These are phyloP conservation scores for Coffea canephora DNA, from an alignment of 257 asterid genomes.

Conservation along the genomic window DNA sequence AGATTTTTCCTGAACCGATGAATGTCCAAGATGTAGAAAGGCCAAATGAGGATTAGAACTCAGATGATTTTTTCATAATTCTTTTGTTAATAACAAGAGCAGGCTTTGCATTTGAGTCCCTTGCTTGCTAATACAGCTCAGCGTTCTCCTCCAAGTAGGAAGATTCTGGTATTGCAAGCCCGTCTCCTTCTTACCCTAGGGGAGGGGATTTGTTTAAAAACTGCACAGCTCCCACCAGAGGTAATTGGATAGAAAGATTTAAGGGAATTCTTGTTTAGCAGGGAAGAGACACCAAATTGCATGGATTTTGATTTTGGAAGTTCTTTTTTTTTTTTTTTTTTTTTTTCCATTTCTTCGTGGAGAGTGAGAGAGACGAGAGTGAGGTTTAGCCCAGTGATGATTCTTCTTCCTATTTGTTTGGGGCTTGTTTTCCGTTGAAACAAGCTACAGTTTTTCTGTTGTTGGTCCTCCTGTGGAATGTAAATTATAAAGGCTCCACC, in stretches of 20 bases:
- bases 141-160: conserved; percentile 27
- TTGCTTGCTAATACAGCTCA: conserved; percentile 26
- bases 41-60: conserved; percentile 31
- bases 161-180: conserved; percentile 21
- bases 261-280: conserved; percentile 16
- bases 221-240: conserved; percentile 23
- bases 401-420: conserved; percentile 26
- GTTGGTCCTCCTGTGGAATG: conserved; percentile 43
- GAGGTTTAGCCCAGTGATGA: conserved; percentile 23
- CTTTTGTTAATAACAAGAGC: conserved; percentile 44
- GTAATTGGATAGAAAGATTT: conserved; percentile 5
- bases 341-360: conserved; percentile 12
- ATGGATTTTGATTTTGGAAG: conserved; percentile 15
- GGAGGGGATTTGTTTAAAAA: conserved; percentile 11
- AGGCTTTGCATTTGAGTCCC: conserved; percentile 29
- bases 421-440: conserved; percentile 18
- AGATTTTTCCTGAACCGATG: conserved; percentile 77
- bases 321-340: conserved; percentile 2
- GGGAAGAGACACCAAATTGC: conserved; percentile 25
- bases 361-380: conserved; percentile 10
- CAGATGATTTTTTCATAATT: conserved; percentile 36
- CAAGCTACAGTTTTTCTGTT: conserved; percentile 22
- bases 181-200: conserved; percentile 25
- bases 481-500: conserved; percentile 39
- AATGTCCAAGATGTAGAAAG: conserved; percentile 48